phyloP scores from a whole-genome alignment of 2,329 filamentous ascomycete species.

The Coleophoma eucalyptorum region DNA sequence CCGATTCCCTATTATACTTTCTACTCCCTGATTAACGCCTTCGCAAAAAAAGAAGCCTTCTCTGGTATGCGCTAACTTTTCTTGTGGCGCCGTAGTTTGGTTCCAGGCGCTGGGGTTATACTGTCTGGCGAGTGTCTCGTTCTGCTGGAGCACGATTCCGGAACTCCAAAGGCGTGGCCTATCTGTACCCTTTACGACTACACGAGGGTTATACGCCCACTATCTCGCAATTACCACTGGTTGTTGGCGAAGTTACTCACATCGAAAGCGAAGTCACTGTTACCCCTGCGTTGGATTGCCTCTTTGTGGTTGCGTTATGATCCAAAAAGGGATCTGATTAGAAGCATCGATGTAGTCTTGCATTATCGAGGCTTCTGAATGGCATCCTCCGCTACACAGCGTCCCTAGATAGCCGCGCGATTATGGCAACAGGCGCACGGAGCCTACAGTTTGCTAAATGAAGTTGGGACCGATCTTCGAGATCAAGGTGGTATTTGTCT shows the following conservation, averaged over 20 bases:
- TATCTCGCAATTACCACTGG: neutral
- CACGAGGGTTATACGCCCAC: neutral
- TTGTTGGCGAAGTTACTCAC: neutral
- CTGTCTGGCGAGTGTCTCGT: neutral
- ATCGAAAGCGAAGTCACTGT: neutral
- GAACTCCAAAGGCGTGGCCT: neutral
- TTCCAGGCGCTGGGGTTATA: neutral
- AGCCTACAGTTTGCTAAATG: too few relatives aligned
- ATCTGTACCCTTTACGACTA: neutral
- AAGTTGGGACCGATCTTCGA: too few relatives aligned
- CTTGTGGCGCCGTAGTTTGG: neutral
- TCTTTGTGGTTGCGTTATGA: constrained; percentile 1
- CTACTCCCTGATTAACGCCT: neutral
- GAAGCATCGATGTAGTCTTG: neutral
- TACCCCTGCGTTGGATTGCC: neutral
- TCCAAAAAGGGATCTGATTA: neutral
- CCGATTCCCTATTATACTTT: neutral
- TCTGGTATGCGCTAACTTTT: too few relatives aligned
- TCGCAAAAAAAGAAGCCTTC: neutral
- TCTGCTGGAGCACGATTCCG: neutral
- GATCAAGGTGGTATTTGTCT: too few relatives aligned
- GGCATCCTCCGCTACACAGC: too few relatives aligned
- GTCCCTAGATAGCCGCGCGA: too few relatives aligned
- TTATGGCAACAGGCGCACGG: too few relatives aligned
- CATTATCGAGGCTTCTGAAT: too few relatives aligned